phyloP scores from a whole-genome alignment of 345 rosid genomes.

The Citrus cavaleriei region DNA sequence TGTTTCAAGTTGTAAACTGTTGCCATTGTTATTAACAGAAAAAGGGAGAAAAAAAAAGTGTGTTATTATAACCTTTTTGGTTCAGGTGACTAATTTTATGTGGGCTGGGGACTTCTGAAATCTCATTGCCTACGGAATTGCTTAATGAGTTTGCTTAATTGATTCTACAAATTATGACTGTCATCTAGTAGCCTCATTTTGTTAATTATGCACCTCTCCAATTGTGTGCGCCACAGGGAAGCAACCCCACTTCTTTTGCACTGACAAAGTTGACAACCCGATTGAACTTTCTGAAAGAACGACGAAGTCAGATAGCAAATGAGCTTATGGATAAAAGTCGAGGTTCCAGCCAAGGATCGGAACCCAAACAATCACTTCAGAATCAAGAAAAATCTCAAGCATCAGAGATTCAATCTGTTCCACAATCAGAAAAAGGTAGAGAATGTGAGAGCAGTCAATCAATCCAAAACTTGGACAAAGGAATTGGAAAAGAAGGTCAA shows the following conservation, averaged over 20 bases:
- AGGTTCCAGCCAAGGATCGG: conserved; percentile 25
- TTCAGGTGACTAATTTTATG: neutral
- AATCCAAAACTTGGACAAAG: conserved; percentile 6
- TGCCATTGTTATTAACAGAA: neutral
- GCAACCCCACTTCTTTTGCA: conserved; percentile 50
- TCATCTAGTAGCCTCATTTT: neutral
- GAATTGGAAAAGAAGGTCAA: conserved; percentile 10
- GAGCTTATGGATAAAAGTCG: conserved; percentile 58
- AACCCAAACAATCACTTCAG: conserved; percentile 8
- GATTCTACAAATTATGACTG: neutral
- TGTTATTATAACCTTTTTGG: neutral
- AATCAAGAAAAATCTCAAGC: conserved; percentile 8
- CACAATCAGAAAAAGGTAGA: neutral
- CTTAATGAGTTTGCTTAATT: neutral
- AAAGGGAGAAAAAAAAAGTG: neutral
- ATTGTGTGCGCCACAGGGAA: conserved; percentile 39
- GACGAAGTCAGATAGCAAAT: conserved; percentile 57
- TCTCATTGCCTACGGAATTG: neutral
- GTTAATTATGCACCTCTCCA: neutral
- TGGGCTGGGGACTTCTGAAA: neutral
- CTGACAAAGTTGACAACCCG: conserved; percentile 72
- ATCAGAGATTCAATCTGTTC: conserved; percentile 13
- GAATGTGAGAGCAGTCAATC: conserved; percentile 11
- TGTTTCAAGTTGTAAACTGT: neutral
- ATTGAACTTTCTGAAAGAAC: conserved; percentile 83